Conservation (phyloP, 768 basidiomycete species). For the Lactarius tabidus region DNA sequence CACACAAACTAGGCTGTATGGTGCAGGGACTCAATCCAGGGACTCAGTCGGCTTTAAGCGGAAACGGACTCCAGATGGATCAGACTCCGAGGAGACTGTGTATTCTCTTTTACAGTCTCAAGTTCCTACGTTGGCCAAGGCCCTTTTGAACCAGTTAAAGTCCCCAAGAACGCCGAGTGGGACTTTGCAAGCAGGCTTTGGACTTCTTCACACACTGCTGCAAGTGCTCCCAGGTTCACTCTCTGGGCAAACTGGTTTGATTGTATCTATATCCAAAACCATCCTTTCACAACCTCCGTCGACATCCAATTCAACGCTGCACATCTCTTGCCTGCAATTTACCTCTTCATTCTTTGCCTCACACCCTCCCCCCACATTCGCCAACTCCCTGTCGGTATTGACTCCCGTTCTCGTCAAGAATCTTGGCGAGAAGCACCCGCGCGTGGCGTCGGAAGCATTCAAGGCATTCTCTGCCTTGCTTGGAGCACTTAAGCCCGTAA, state of each 20-base stretch:
- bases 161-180: constrained; percentile 70
- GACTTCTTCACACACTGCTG: constrained; percentile 69
- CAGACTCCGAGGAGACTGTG: constrained; percentile 72
- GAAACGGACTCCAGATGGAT: constrained; percentile 72
- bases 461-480: constrained; percentile 81
- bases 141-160: constrained; percentile 81
- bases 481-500: constrained; percentile 67
- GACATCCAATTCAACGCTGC: constrained; percentile 76
- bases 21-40: constrained; percentile 52
- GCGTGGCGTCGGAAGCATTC: constrained; percentile 86
- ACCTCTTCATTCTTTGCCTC: constrained; percentile 77
- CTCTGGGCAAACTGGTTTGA: constrained; percentile 57
- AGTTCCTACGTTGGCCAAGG: constrained; percentile 74
- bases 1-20: constrained; percentile 79
- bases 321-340: constrained; percentile 83
- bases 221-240: constrained; percentile 81
- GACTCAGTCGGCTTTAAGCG: constrained; percentile 60
- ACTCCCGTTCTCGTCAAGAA: constrained; percentile 73
- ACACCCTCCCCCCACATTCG: constrained; percentile 58
- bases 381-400: constrained; percentile 56
- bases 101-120: constrained; percentile 67
- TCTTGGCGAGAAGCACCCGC: constrained; percentile 79
- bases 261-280: constrained; percentile 60
- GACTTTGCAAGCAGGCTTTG: constrained; percentile 84
- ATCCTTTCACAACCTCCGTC: constrained; percentile 65